These are phyloP conservation scores for Scedosporium minutisporum DNA, from an alignment of 2,329 filamentous ascomycete species.

Conservation along the genomic window DNA sequence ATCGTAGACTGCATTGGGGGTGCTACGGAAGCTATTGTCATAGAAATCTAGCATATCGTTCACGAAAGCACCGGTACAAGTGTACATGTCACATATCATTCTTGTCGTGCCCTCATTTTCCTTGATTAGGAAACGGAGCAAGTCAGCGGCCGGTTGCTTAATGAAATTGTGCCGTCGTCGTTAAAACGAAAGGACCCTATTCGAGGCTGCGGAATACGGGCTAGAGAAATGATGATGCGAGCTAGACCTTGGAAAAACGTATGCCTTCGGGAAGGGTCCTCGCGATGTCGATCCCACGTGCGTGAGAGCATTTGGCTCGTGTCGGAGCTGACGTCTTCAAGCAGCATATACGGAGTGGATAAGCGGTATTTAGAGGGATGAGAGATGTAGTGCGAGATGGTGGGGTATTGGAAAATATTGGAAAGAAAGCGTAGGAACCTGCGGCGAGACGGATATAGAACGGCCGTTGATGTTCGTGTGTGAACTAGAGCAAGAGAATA, in stretches of 20 bases:
- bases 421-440: background rate
- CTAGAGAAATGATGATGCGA: constrained; percentile 19
- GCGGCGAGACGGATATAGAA: constrained; percentile 6
- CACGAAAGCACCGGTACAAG: constrained; percentile 17
- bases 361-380: constrained; percentile 7
- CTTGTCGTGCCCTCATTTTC: constrained; percentile 23
- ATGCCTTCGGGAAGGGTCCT: constrained; percentile 12
- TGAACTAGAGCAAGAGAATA: constrained; percentile 7
- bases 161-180: constrained; percentile 19
- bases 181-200: constrained; percentile 18
- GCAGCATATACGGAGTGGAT: constrained; percentile 15
- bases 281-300: constrained; percentile 13
- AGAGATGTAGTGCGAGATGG: constrained; percentile 6
- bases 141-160: constrained; percentile 21
- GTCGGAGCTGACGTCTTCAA: constrained; percentile 16
- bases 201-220: constrained; percentile 17
- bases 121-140: constrained; percentile 17
- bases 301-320: constrained; percentile 19
- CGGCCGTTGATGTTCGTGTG: constrained; percentile 9
- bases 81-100: constrained; percentile 21
- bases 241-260: constrained; percentile 21
- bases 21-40: constrained; percentile 15
- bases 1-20: constrained; percentile 15
- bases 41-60: constrained; percentile 17
- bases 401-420: constrained; percentile 2